Evolutionary conservation across 495 filamentous ascomycete genomes (phyloP).

Genomic region (Penicillium turbatum): DNA sequence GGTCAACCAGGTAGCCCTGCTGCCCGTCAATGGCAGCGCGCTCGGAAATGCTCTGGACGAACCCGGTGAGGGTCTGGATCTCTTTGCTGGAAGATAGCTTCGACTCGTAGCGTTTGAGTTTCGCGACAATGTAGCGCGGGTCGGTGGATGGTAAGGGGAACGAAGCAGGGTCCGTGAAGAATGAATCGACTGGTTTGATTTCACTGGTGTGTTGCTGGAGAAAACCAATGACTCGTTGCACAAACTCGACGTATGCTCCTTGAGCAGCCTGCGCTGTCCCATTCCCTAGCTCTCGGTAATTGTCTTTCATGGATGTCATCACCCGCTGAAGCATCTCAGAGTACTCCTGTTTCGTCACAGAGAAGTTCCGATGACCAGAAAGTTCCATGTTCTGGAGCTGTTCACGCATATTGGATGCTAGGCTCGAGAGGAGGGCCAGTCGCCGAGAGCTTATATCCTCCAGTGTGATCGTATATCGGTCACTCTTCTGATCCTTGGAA

Average conservation of each 20-base stretch:
- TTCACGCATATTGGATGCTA: constrained; percentile 64
- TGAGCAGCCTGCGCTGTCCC: constrained; percentile 30
- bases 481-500: constrained; percentile 33
- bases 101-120: constrained; percentile 59
- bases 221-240: constrained; percentile 58
- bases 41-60: constrained; percentile 62
- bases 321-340: constrained; percentile 49
- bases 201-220: constrained; percentile 63
- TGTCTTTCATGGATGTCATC: constrained; percentile 65
- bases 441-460: constrained; percentile 55
- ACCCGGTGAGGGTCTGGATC: constrained; percentile 55
- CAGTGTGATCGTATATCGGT: constrained; percentile 46
- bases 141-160: constrained; percentile 65
- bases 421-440: constrained; percentile 54
- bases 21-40: constrained; percentile 58
- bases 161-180: constrained; percentile 61
- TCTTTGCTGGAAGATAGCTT: constrained; percentile 50
- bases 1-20: constrained; percentile 54
- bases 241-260: constrained; percentile 63
- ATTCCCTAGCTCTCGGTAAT: constrained; percentile 58
- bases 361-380: constrained; percentile 24
- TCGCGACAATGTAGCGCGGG: constrained; percentile 65
- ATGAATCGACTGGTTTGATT: constrained; percentile 58
- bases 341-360: constrained; percentile 48
- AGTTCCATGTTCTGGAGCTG: constrained; percentile 40